Evolutionary conservation across 2,329 filamentous ascomycete species (phyloP), one percentile per base, ranked within the genome.

Genomic region (Phialophora expanda): DNA sequence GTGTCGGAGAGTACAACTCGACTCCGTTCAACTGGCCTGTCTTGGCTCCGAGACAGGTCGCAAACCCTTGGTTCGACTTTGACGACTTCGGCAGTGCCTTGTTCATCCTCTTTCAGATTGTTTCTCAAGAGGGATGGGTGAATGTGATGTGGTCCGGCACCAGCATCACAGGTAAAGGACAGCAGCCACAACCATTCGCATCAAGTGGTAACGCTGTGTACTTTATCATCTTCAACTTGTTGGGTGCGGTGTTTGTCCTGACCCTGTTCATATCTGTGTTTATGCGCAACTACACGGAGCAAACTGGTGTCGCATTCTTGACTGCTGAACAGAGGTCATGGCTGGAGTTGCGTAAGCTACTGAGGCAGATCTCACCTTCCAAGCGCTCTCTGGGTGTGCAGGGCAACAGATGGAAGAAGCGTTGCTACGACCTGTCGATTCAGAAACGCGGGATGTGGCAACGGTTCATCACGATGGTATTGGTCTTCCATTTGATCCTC

Each of bases 231-330:
- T 99, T 98, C 87, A 99, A 99, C 79, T 86, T 99, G 76, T 85
- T 99, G 73, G 93, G 93, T 34, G 95, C 95, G 0, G 94, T 99
- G 70, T 99, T 99, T 79, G 90, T 99, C 68, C 84, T 99, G 75
- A 99, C 95, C 0, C 82, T 99, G 75, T 99, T 99, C 78, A 96
- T 99, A 56, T 98, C 95, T 64, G 95, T 99, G 67, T 99, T 99
- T 78, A 99, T 99, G 95, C 92, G 95, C 67, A 99, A 97, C 77
- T 99, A 99, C 78, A 99, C 95, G 0, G 95, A 99, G 78, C 93
- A 98, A 78, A 99, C 95, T 0, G 95, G 95, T 1, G 95, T 99
- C 51, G 95, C 95, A 2, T 99, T 94, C 76, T 82, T 99, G 73
- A 99, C 95, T 0, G 90, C 93, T 0, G 95, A 99, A 73, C 95